Conservation (phyloP, 2,329 filamentous ascomycete species). For the Lizonia empirigonia region DNA sequence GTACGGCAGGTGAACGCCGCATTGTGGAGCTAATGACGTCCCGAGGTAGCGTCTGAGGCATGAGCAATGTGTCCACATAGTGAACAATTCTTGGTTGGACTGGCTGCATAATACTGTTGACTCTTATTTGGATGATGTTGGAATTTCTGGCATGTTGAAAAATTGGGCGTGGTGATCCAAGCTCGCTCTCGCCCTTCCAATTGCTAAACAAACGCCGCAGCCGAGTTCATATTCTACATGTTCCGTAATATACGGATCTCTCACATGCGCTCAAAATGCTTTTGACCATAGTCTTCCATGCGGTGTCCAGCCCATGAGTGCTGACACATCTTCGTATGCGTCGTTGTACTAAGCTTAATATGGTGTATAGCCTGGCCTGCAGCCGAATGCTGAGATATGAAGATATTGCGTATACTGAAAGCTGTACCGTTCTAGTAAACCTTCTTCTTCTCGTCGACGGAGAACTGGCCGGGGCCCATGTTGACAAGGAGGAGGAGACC, state of each 20-base stretch:
- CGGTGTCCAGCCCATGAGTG: conserved; percentile 1
- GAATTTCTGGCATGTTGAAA: not conserved
- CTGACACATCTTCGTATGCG: conserved; percentile 13
- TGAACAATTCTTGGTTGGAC: not conserved
- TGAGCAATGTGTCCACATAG: conserved; percentile 14
- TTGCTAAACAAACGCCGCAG: conserved; percentile 38
- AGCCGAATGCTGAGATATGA: conserved; percentile 12
- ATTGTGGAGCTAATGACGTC: conserved; percentile 20
- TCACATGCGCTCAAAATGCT: conserved; percentile 23
- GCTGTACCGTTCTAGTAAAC: conserved; percentile 72
- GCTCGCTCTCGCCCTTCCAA: conserved; percentile 24
- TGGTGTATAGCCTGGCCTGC: conserved; percentile 14
- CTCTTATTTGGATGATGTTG: not conserved
- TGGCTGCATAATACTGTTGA: not conserved
- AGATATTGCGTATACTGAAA: conserved; percentile 9
- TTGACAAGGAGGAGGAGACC: conserved; percentile 96
- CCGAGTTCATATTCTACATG: conserved; percentile 40
- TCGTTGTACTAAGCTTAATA: conserved; percentile 20
- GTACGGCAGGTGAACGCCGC: conserved; percentile 25
- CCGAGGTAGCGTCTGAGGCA: conserved; percentile 1
- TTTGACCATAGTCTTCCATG: conserved; percentile 9
- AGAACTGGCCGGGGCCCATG: conserved; percentile 97
- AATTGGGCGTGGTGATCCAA: conserved; percentile 12
- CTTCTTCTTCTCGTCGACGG: conserved; percentile 99
- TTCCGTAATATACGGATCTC: conserved; percentile 17